phyloP scores from a whole-genome alignment of 805 yeast species.

The Suhomyces tanzawaensis region DNA sequence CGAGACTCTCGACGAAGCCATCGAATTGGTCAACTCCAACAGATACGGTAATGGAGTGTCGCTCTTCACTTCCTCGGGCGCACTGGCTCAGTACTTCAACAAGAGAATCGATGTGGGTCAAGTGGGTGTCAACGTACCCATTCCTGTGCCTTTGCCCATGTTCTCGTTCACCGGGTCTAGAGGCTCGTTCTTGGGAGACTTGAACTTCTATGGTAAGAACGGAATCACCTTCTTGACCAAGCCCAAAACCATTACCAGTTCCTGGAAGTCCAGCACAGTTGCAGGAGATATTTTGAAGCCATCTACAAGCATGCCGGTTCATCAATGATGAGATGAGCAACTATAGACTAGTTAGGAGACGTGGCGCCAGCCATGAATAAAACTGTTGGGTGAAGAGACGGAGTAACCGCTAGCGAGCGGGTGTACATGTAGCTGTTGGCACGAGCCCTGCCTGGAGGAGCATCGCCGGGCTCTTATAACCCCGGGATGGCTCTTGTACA shows the following conservation, averaged over 20 bases:
- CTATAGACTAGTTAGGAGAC: background rate
- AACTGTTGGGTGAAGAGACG: no score
- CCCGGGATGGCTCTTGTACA: no score
- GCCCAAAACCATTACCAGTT: conserved; percentile 69
- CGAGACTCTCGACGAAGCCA: conserved; percentile 67
- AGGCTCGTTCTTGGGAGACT: conserved; percentile 73
- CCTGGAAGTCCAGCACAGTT: conserved; percentile 59
- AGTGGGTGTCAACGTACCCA: conserved; percentile 76
- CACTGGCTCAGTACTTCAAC: conserved; percentile 68
- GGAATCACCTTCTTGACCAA: conserved; percentile 71
- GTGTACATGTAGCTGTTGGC: no score
- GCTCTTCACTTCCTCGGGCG: conserved; percentile 66
- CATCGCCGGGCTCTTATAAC: no score
- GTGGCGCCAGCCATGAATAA: no score
- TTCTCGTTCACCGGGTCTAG: conserved; percentile 76
- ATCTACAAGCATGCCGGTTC: conserved; percentile 68
- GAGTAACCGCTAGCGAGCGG: no score
- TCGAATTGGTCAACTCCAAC: conserved; percentile 56
- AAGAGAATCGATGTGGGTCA: conserved; percentile 71
- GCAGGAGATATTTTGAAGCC: conserved; percentile 48
- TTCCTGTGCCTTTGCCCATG: conserved; percentile 81
- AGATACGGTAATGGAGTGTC: conserved; percentile 71
- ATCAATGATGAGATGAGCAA: conserved; percentile 27
- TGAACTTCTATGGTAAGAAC: conserved; percentile 78
- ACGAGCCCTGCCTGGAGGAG: no score